Percentiles rank a stretch among this genome's conserved stretches.
These are phyloP conservation scores for Boletus insuetus DNA, from an alignment of 768 basidiomycete genomes.

Conservation along the genomic window DNA sequence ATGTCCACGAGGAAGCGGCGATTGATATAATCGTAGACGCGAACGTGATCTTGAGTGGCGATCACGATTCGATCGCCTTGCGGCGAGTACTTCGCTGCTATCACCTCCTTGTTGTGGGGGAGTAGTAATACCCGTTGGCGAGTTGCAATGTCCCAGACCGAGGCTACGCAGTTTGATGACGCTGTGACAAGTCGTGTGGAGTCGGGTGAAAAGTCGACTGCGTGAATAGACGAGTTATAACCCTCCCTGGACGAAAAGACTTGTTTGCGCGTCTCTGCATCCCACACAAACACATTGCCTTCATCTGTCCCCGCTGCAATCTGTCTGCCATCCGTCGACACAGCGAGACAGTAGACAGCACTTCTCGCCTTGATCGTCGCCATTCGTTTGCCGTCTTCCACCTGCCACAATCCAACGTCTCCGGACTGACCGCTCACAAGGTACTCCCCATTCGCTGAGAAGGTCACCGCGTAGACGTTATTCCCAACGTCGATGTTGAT, in stretches of 20 bases:
- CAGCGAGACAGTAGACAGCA: neutral
- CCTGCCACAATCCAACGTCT: neutral
- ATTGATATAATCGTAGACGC: neutral
- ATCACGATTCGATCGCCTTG: neutral
- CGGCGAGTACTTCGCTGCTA: neutral
- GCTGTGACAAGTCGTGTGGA: neutral
- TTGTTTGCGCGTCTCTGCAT: neutral
- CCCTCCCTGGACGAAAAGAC: neutral
- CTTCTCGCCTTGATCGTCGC: neutral
- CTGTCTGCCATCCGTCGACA: neutral
- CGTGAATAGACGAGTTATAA: neutral
- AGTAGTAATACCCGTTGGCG: neutral
- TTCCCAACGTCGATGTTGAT: neutral
- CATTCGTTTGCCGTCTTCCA: neutral
- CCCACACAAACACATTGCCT: neutral
- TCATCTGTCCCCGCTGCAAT: neutral
- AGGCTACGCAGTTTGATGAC: neutral
- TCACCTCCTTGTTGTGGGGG: neutral
- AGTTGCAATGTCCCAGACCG: neutral
- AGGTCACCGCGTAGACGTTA: neutral
- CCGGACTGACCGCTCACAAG: neutral
- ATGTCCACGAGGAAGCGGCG: neutral
- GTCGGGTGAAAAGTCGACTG: slow-evolving; percentile 5
- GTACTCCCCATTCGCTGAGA: neutral
- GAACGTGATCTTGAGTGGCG: neutral